phyloP scores from a whole-genome alignment of 2,329 filamentous ascomycete genomes.

The Xylaria sp. region DNA sequence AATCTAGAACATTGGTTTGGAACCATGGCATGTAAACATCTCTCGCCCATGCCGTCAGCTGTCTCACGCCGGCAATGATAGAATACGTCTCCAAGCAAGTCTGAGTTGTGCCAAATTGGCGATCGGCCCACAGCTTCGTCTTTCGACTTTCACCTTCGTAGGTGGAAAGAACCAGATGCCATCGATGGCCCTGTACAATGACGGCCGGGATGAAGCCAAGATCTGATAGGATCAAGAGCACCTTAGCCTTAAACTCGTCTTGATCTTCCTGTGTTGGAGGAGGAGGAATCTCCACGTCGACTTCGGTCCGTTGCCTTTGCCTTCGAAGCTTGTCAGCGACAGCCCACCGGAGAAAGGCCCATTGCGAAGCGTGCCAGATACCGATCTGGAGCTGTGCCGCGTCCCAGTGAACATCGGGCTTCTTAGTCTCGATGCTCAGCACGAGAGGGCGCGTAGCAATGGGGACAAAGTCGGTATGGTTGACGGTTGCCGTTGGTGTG shows the following conservation, averaged over 20 bases:
- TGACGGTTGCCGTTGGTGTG: slow-evolving; percentile 13
- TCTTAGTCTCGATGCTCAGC: slow-evolving; percentile 19
- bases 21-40: slow-evolving; percentile 17
- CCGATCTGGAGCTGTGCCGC: slow-evolving; percentile 21
- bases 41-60: background rate
- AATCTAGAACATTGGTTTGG: background rate
- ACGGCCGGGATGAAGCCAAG: slow-evolving; percentile 22
- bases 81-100: slow-evolving; percentile 4
- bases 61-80: slow-evolving; percentile 2
- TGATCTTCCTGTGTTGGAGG: background rate
- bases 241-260: background rate
- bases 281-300: background rate
- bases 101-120: slow-evolving; percentile 4
- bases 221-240: slow-evolving; percentile 7
- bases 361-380: slow-evolving; percentile 26
- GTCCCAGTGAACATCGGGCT: slow-evolving; percentile 13
- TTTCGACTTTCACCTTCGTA: slow-evolving; percentile 19
- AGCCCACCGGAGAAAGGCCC: slow-evolving; percentile 25
- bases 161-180: slow-evolving; percentile 17
- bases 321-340: slow-evolving; percentile 5
- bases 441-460: slow-evolving; percentile 11
- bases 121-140: slow-evolving; percentile 10
- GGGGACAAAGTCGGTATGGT: slow-evolving; percentile 18
- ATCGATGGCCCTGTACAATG: slow-evolving; percentile 23
- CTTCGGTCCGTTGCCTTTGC: background rate